These are phyloP conservation scores for Solanum tarapatanum DNA, from an alignment of 257 asterid genomes.

Conservation along the genomic window DNA sequence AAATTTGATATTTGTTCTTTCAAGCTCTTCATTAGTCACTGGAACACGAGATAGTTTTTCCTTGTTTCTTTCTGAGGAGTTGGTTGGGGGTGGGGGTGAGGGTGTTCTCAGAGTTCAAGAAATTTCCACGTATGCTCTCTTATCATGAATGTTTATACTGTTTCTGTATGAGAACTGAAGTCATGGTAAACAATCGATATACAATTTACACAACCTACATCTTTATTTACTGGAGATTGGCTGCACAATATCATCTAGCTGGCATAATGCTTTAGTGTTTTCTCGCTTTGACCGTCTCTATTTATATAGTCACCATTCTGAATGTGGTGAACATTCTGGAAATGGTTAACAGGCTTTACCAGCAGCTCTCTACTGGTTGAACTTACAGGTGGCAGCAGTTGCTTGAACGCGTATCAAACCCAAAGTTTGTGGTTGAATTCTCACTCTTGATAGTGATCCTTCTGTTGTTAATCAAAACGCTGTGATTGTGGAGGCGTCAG, in stretches of 20 bases:
- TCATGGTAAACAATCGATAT: background rate
- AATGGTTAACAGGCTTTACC: slow-evolving; percentile 84
- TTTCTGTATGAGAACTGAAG: background rate
- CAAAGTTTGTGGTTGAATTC: slow-evolving; percentile 40
- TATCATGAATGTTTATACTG: background rate
- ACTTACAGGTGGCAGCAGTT: slow-evolving; percentile 90
- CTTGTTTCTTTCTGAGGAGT: background rate
- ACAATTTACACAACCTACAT: background rate
- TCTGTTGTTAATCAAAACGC: slow-evolving; percentile 34
- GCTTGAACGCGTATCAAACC: slow-evolving; percentile 24
- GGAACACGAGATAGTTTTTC: background rate
- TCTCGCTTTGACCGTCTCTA: background rate
- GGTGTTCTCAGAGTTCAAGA: background rate
- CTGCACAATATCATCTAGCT: background rate
- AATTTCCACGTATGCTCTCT: background rate
- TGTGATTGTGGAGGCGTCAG: background rate
- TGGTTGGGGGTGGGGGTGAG: background rate
- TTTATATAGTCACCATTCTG: slow-evolving; percentile 34
- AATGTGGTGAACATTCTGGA: slow-evolving; percentile 62
- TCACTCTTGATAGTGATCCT: slow-evolving; percentile 40
- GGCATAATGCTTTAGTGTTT: background rate
- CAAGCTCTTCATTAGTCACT: background rate
- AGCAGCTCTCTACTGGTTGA: slow-evolving; percentile 98
- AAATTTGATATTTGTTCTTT: background rate
- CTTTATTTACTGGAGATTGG: background rate